These are phyloP conservation scores for Anisodus tanguticus DNA, from an alignment of 257 asterid genomes.

Conservation along the genomic window DNA sequence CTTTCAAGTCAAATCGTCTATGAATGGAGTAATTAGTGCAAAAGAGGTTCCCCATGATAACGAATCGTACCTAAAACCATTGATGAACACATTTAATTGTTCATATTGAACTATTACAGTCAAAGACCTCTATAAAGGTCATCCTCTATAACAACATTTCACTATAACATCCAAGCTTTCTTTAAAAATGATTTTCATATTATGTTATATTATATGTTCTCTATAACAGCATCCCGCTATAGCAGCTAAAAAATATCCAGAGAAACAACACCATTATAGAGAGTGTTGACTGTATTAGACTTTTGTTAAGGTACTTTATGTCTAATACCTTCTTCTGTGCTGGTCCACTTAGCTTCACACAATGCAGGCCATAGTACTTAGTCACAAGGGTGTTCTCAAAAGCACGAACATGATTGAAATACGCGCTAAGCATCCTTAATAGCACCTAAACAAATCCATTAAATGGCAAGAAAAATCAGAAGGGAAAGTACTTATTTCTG, in stretches of 20 bases:
- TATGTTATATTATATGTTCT: too few species aligned
- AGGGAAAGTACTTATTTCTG: neutral
- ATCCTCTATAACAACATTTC: neutral
- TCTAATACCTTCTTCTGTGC: constrained; percentile 68
- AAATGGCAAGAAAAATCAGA: constrained; percentile 12
- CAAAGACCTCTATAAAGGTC: neutral
- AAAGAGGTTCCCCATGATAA: constrained; percentile 89
- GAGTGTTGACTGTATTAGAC: neutral
- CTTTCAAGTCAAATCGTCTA: constrained; percentile 80
- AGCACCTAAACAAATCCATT: constrained; percentile 51
- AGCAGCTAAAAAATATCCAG: neutral
- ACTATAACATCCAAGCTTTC: neutral
- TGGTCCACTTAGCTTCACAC: constrained; percentile 66
- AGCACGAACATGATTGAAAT: constrained; percentile 62
- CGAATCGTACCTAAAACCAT: constrained; percentile 68
- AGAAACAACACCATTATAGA: neutral
- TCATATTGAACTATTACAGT: neutral
- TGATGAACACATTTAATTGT: constrained; percentile 29
- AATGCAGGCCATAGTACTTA: constrained; percentile 66
- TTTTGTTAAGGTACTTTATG: neutral
- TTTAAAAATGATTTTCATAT: neutral
- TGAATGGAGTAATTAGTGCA: constrained; percentile 77
- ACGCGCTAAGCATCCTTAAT: constrained; percentile 67
- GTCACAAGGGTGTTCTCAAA: constrained; percentile 69
- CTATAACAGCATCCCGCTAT: neutral